Conservation (phyloP, 208 protist genomes). For the Tritrichomonas musculus region DNA sequence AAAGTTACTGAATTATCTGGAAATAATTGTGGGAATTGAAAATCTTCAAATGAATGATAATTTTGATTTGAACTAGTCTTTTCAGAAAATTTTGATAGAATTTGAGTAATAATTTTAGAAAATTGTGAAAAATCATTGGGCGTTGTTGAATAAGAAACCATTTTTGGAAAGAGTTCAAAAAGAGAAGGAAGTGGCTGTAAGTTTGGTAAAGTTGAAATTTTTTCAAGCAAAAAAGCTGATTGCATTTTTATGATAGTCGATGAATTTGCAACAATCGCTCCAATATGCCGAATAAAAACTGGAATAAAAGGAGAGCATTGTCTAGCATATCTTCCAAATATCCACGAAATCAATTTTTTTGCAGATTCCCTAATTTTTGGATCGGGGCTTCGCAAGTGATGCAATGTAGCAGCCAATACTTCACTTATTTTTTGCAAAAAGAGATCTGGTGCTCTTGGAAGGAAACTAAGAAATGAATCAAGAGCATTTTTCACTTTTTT, state of each 20-base stretch:
- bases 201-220: not conserved
- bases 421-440: not conserved
- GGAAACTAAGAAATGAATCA: not conserved
- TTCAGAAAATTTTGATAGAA: not conserved
- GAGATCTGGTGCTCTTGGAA: not conserved
- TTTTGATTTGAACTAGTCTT: not conserved
- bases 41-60: not conserved
- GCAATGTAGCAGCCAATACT: not conserved
- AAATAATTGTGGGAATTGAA: not conserved
- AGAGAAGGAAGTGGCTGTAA: not conserved
- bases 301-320: not conserved
- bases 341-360: not conserved
- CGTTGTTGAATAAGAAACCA: not conserved
- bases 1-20: not conserved
- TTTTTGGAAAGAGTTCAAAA: not conserved
- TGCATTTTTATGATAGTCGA: not conserved
- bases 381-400: not conserved
- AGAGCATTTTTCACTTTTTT: not conserved
- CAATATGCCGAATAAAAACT: not conserved
- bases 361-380: not conserved
- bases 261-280: not conserved
- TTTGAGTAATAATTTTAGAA: not conserved
- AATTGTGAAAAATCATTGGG: not conserved
- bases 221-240: not conserved
- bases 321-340: not conserved